phyloP scores from a whole-genome alignment of 805 yeast genomes.

The Monosporozyma servazzii region DNA sequence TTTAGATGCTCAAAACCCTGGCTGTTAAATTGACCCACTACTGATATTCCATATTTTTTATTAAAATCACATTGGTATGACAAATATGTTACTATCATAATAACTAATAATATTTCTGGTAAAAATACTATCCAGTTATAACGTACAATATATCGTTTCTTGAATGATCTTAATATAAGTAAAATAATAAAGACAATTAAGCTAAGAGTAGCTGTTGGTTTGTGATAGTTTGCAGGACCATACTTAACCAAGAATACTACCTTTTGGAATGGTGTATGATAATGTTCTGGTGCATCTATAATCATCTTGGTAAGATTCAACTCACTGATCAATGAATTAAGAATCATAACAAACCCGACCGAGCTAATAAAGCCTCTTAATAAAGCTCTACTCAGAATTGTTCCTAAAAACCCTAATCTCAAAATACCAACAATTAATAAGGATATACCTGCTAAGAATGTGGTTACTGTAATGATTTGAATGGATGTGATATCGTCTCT shows the following conservation, averaged over 20 bases:
- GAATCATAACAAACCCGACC: slow-evolving; percentile 74
- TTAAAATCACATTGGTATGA: slow-evolving; percentile 42
- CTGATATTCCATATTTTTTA: slow-evolving; percentile 43
- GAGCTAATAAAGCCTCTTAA: slow-evolving; percentile 79
- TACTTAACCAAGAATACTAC: slow-evolving; percentile 46
- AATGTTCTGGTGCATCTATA: slow-evolving; percentile 39
- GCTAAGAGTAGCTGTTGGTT: slow-evolving; percentile 56
- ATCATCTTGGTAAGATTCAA: slow-evolving; percentile 52
- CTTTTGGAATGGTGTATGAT: slow-evolving; percentile 68
- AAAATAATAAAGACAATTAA: slow-evolving; percentile 40
- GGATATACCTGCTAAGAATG: slow-evolving; percentile 67
- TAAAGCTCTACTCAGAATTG: slow-evolving; percentile 65
- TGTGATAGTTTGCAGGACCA: slow-evolving; percentile 38
- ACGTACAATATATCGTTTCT: slow-evolving; percentile 30
- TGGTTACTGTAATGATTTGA: slow-evolving; percentile 55
- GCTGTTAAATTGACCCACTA: slow-evolving; percentile 59
- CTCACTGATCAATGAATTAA: slow-evolving; percentile 64
- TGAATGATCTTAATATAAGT: slow-evolving; percentile 34
- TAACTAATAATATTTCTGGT: slow-evolving; percentile 82
- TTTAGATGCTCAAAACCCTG: slow-evolving; percentile 38
- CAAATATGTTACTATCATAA: slow-evolving; percentile 48
- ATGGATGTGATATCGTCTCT: slow-evolving; percentile 37
- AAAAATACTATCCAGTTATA: slow-evolving; percentile 46
- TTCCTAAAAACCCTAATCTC: slow-evolving; percentile 80
- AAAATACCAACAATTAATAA: slow-evolving; percentile 66